Evolutionary conservation across 371 early-diverging fungal species (phyloP).

Genomic region (Synchytrium microbalum): DNA sequence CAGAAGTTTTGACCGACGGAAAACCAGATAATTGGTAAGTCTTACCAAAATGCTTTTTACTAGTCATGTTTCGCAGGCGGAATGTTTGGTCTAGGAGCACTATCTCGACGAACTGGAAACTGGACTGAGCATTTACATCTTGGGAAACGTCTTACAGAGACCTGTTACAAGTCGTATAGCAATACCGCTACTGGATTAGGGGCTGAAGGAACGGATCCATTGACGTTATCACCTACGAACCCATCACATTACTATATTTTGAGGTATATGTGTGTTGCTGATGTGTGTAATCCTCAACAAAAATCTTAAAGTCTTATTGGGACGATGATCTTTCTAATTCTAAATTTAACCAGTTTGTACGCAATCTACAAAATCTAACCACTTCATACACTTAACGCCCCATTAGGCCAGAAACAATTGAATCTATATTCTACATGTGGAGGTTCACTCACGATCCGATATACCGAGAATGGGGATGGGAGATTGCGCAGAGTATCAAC

Average conservation of each 20-base stretch:
- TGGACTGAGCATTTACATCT: constrained; percentile 23
- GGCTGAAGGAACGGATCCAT: too few relatives aligned
- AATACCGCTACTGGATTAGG: constrained; percentile 44
- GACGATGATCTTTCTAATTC: too few relatives aligned
- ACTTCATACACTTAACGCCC: too few relatives aligned
- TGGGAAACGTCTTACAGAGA: constrained; percentile 24
- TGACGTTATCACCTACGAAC: too few relatives aligned
- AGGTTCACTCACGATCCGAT: constrained; percentile 33
- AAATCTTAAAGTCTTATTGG: too few relatives aligned
- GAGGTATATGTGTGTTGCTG: too few relatives aligned
- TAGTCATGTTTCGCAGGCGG: constrained; percentile 62
- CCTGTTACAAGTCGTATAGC: constrained; percentile 28
- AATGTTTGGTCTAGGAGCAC: constrained; percentile 57
- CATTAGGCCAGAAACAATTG: constrained; percentile 35
- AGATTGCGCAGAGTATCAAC: constrained; percentile 16
- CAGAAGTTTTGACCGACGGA: background rate
- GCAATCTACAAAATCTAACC: too few relatives aligned
- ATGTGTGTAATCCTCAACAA: too few relatives aligned
- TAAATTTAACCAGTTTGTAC: too few relatives aligned
- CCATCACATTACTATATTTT: too few relatives aligned
- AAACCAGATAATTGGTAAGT: background rate
- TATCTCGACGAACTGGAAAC: constrained; percentile 10
- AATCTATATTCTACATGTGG: constrained; percentile 40
- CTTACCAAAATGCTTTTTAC: background rate
- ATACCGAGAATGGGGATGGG: constrained; percentile 32